Evolutionary conservation across 495 filamentous ascomycete genomes (phyloP), one percentile per base, ranked within the genome.

Genomic region (Penicillium riverlandense): DNA sequence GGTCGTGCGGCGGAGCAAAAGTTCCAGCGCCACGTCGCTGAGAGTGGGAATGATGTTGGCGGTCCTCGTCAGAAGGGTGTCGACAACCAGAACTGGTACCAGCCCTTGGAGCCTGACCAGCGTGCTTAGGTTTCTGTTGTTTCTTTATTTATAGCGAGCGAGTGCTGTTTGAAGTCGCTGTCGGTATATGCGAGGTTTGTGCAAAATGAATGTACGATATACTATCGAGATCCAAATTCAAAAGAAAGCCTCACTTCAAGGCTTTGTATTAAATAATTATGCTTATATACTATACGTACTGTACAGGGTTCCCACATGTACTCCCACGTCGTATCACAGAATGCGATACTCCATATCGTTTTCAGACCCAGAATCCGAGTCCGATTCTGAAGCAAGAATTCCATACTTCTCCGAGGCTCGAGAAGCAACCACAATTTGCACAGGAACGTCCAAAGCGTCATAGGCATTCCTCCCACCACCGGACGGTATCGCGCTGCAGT

Each of bases 1-100:
- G 78, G 77, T n/a, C 61, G 80, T 16, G 45, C 60, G 12, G 79
- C 78, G 11, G 69, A 73, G 62, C 44, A 61, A 16, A 66, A 72
- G 41, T 72, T 79, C 48, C 55, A 75, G 64, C 62, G 54, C 33
- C 46, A 37, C 12, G 55, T 58, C 42, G 65, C 63, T 33, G 53
- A 71, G 51, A 67, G 66, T 50, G 68, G 63, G 7, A 51, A 52
- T 8, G 62, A 61, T 42, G 65, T 62, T 12, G 62, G 56, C 28
- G 53, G 54, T 11, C 57, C 65, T n/a, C 61, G 57, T 30, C 70
- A 79, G 62, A 63, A 67, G 55, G 58, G 54, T 9, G 51, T 59
- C 13, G 61, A 63, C 33, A 61, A 61, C 41, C 53, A 70, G 42
- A 64, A 58, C 22, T 53, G 58, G 35, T 80, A 64, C 54, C 58